Conservation (phyloP, 305 asterid species). For the Fraxinus latifolia region DNA sequence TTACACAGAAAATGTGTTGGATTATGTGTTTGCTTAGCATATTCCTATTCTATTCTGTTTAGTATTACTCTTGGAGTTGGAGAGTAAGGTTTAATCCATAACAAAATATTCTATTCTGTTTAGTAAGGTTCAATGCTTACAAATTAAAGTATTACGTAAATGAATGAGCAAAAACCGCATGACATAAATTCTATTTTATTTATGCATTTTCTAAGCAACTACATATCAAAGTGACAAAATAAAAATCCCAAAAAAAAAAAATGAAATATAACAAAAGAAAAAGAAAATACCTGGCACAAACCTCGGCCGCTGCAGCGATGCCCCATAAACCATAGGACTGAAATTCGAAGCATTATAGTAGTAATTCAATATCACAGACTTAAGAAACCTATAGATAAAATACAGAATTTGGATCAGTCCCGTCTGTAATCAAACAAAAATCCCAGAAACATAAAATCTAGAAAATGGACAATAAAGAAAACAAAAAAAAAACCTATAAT, state of each 20-base stretch:
- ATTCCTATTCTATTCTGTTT: background rate
- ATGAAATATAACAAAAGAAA: background rate
- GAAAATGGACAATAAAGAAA: background rate
- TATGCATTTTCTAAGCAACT: background rate
- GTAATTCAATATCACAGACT: slow-evolving; percentile 55
- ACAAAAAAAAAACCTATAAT: slow-evolving; percentile 46
- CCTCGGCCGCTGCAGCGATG: slow-evolving; percentile 81
- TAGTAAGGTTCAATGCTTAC: background rate
- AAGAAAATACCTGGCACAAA: slow-evolving; percentile 72
- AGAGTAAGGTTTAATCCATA: background rate
- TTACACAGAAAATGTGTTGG: background rate
- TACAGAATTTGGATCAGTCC: slow-evolving; percentile 13
- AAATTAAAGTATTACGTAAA: background rate
- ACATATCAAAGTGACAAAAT: background rate
- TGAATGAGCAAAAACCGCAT: background rate
- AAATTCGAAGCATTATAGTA: slow-evolving; percentile 60
- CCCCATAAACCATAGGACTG: slow-evolving; percentile 67
- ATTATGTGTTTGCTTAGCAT: background rate
- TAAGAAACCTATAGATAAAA: slow-evolving; percentile 49
- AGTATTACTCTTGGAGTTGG: background rate
- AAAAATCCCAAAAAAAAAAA: background rate
- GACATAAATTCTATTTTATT: background rate
- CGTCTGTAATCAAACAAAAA: background rate
- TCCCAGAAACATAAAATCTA: background rate
- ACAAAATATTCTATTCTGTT: background rate